Evolutionary conservation across 306 rosid species (phyloP).

Genomic region (Biancaea sappan): DNA sequence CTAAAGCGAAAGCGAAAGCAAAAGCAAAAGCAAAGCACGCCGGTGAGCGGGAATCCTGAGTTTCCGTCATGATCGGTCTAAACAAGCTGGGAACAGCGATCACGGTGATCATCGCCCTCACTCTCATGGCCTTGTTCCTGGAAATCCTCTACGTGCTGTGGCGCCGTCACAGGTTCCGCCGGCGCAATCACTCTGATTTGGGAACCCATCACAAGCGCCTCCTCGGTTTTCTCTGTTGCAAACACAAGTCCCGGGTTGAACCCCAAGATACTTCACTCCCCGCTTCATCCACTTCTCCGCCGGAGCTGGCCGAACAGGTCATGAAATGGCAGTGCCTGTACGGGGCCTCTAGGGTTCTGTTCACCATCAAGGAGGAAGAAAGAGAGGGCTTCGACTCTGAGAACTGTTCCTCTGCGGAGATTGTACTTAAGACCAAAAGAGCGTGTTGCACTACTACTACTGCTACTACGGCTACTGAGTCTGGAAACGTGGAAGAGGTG

Average conservation of each 20-base stretch:
- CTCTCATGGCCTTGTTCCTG: conserved; percentile 31
- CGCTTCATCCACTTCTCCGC: conserved; percentile 17
- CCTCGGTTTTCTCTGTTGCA: background rate
- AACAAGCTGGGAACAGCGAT: conserved; percentile 45
- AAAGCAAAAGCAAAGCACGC: background rate
- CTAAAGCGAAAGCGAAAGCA: background rate
- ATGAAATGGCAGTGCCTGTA: conserved; percentile 39
- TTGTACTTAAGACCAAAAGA: conserved; percentile 12
- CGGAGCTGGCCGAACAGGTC: conserved; percentile 40
- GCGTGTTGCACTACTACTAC: background rate
- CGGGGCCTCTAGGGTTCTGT: conserved; percentile 42
- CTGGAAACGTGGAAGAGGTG: background rate
- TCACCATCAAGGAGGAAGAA: conserved; percentile 59
- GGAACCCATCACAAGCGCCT: background rate
- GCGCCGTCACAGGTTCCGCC: conserved; percentile 39
- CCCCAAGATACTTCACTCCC: conserved; percentile 41
- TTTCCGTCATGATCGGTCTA: conserved; percentile 38
- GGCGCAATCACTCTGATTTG: background rate
- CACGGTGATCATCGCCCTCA: conserved; percentile 39
- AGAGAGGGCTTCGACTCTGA: conserved; percentile 47
- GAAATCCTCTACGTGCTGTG: conserved; percentile 44
- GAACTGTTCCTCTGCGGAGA: conserved; percentile 20
- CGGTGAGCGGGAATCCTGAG: background rate
- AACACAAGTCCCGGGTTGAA: conserved; percentile 35
- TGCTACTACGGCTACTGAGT: background rate